A percentile compares a stretch with the other conserved stretches of the same genome.
phyloP scores from a whole-genome alignment of 345 rosid species.

The Hirschfeldia incana region DNA sequence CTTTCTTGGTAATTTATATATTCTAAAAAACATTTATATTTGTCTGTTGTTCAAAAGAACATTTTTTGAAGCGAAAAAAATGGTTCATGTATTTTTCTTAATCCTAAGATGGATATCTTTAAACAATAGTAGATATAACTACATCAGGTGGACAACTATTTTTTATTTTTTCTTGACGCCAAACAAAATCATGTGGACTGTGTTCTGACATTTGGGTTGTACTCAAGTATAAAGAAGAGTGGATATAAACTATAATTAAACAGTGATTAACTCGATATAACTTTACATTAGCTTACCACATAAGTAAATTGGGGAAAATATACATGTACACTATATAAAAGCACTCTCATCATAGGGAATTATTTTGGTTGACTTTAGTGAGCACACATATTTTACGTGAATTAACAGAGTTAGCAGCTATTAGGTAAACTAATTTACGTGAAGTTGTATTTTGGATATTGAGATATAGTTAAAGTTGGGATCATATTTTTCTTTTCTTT shows the following conservation, averaged over 20 bases:
- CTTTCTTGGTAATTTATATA: conserved; percentile 11
- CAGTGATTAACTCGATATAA: conserved; percentile 15
- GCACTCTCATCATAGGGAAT: neutral
- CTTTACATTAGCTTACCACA: neutral
- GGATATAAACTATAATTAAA: conserved; percentile 24
- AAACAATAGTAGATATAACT: neutral
- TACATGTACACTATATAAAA: conserved; percentile 1
- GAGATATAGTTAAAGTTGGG: neutral
- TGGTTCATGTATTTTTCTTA: conserved; percentile 8
- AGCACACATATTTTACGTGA: neutral
- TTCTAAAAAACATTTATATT: conserved; percentile 3
- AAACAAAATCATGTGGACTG: conserved; percentile 40
- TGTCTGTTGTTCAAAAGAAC: conserved; percentile 4
- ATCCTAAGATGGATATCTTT: conserved; percentile 1
- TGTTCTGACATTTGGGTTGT: conserved; percentile 32
- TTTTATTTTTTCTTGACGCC: neutral
- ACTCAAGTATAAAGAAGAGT: conserved; percentile 22
- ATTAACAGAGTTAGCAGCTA: neutral
- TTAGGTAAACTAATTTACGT: neutral
- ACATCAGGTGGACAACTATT: conserved; percentile 23
- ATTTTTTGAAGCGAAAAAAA: conserved; percentile 24
- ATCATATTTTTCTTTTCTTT: neutral
- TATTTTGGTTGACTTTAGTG: conserved; percentile 9
- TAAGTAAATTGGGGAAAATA: neutral
- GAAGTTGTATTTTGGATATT: neutral